Evolutionary conservation across 257 asterid species (phyloP), one percentile per base, ranked within the genome.

Genomic region (Petunia secreta): DNA sequence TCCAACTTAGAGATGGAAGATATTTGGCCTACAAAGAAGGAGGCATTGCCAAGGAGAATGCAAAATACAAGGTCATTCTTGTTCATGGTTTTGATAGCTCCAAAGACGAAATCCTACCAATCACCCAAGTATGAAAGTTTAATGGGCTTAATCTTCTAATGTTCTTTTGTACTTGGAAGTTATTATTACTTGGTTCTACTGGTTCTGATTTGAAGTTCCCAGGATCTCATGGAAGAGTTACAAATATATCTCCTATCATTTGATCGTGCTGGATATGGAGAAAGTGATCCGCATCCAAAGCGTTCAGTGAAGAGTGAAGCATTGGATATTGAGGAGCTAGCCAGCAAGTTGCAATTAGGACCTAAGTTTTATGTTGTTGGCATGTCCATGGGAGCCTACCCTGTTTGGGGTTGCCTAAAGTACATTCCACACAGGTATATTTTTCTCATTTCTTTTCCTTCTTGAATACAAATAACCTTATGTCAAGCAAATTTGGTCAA

Each of bases 211-310:
- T 83, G 73, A 25, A 37, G 14, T 46, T 74, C 44, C 53, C 85
- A 91, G 98, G 95, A 90, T 77, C 85, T 90, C 48, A 41, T 91
- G 16, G 84, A 88, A 74, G 96, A 91, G 85, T 83, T 85, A 5
- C 53, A 76, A 77, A 40, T 93, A 68, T 94, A 89, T 84, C 38
- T 94, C 52, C 75, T 94, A 37, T 86, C 92, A 59, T 94, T 84
- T 79, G 98, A 94, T 84, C 94, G 98, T 16, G 97, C 98, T 4
- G 97, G 98, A 5, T 94, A 92, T 65, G 98, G 98, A 14, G 98
- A 94, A 73, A 94, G 98, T 50, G 94, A 90, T 65, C 95, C 98
- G 4, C 82, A 92, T 84, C 96, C 98, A 13, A 80, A 65, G 15
- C 91, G 93, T 71, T 80, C 97, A 6, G 88, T 89, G 75, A 90